phyloP scores from a whole-genome alignment of 2,329 filamentous ascomycete species.

The Penicillium nordicum region DNA sequence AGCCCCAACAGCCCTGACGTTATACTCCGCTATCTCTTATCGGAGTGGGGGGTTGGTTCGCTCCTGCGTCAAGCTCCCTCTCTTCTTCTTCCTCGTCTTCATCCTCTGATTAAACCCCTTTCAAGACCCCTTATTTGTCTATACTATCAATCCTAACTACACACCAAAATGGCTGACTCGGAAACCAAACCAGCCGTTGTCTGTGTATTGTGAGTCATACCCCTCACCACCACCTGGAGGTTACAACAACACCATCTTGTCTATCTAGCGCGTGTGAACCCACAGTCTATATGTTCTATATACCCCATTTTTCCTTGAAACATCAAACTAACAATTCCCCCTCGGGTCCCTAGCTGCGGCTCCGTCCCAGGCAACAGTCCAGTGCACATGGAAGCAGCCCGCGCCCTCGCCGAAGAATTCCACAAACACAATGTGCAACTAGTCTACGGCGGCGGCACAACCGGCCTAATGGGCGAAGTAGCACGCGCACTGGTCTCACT shows the following conservation, averaged over 20 bases:
- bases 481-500: conserved; percentile 81
- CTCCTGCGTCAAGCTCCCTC: not conserved
- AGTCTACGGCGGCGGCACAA: conserved; percentile 92
- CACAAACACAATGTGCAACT: conserved; percentile 74
- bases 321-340: conserved; percentile 5
- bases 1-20: not conserved
- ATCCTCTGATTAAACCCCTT: not conserved
- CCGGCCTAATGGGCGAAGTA: conserved; percentile 92
- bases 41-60: not conserved
- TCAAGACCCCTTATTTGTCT: not conserved
- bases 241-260: not conserved
- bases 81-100: not conserved
- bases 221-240: not conserved
- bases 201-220: conserved; percentile 70
- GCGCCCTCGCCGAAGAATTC: conserved; percentile 68
- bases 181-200: conserved; percentile 59
- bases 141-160: not conserved
- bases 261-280: not conserved
- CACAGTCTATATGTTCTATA: not conserved
- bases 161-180: conserved; percentile 4
- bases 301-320: not conserved
- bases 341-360: conserved; percentile 62
- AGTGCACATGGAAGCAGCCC: conserved; percentile 73
- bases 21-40: conserved; percentile 6
- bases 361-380: conserved; percentile 70